Base-by-base conservation (phyloP, 306 rosid species). In the Quillaja saponaria region DNA sequence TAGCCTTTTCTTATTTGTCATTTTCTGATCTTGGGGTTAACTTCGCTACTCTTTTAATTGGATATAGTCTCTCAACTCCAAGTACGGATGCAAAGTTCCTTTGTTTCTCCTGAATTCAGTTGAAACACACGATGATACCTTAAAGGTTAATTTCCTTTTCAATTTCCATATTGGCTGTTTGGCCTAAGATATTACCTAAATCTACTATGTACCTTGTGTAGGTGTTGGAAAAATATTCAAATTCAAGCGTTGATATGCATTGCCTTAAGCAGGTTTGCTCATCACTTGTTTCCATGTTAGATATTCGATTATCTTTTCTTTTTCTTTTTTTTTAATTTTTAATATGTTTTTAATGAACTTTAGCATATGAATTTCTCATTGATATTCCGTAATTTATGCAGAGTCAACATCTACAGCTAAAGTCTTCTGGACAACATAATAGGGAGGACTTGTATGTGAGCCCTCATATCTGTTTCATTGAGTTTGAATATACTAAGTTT, bases 81-180 rank as follows among this genome's bases (percentile, higher is more conserved):
- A 79, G 77, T 88, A 76, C 58, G 80, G 81, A 41, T 75, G 81
- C 80, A 78, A 51, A 13, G 78, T 85, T 70, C 96, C 94, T 13
- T 61, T 88, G 79, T 55, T 83, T 62, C 75, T 85, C 66, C 56
- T 83, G 62, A 67, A 83, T 74, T 37, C 84, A 50, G 59, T 47
- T 44, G 77, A 69, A 37, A 75, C 81, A 49, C 82, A 85, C 10
- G 79, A 81, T 48, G 72, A 73, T 68, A 81, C 74, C 0, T 12
- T 25, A 74, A 83, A 85, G 90, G 96, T 85, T 65, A 71, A 34
- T 50, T 72, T 25, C 25, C 63, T 18, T 57, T 77, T 54, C 20
- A 56, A 52, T 71, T 64, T 48, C 50, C 52, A 16, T 58, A 59
- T 65, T 19, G 42, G 52, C 64, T 41, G 44, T 50, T 18, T 72